Evolutionary conservation across 148 eudicot genomes (phyloP).

Genomic region (Polygonum aviculare): DNA sequence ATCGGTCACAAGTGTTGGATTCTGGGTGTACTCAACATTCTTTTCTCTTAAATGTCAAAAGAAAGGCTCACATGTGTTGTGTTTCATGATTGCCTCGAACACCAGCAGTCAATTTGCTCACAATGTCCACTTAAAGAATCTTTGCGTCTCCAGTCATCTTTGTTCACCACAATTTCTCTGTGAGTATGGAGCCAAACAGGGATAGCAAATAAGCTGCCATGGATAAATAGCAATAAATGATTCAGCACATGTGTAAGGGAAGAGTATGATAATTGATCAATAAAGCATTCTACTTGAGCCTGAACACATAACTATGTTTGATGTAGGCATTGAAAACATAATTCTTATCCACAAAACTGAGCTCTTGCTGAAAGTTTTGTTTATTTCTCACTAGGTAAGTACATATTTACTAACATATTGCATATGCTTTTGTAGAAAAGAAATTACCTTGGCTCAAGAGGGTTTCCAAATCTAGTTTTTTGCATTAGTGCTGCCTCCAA

Average conservation of each 20-base stretch:
- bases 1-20: neutral
- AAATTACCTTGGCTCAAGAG: neutral
- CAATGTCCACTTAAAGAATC: neutral
- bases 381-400: neutral
- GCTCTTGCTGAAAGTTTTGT: neutral
- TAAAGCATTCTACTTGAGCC: neutral
- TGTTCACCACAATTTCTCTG: neutral
- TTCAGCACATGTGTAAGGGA: neutral
- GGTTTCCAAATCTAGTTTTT: neutral
- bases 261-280: neutral
- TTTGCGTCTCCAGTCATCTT: neutral
- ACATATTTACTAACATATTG: neutral
- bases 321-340: neutral
- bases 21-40: neutral
- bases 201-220: neutral
- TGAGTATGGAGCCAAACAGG: slow-evolving; percentile 1
- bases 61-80: too few species aligned
- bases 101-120: slow-evolving; percentile 1
- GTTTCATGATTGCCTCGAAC: too few species aligned
- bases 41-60: neutral
- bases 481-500: slow-evolving; percentile 39
- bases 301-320: neutral
- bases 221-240: neutral
- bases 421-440: neutral
- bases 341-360: neutral